These are phyloP conservation scores for Fraxinus americana DNA, from an alignment of 257 asterid genomes.

Conservation along the genomic window DNA sequence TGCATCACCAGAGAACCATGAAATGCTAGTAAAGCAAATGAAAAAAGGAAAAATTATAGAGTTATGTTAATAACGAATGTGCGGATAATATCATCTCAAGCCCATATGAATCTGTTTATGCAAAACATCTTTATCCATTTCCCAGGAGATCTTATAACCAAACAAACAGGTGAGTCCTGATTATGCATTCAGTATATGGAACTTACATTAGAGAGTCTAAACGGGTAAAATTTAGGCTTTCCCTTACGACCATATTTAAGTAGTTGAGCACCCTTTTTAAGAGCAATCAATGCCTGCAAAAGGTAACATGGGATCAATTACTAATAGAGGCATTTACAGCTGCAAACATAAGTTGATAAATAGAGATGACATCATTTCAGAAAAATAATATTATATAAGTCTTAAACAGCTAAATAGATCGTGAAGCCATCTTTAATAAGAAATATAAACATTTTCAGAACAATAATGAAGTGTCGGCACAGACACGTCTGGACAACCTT, in stretches of 20 bases:
- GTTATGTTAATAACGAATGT: slow-evolving; percentile 12
- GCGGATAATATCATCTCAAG: slow-evolving; percentile 4
- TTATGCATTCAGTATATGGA: slow-evolving; percentile 19
- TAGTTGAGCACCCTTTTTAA: slow-evolving; percentile 88
- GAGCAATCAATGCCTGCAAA: slow-evolving; percentile 72
- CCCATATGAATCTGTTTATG: background rate
- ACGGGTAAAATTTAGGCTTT: slow-evolving; percentile 85
- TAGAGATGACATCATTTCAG: background rate
- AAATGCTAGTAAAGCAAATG: background rate
- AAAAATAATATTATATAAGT: background rate
- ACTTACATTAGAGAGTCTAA: slow-evolving; percentile 84
- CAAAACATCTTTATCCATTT: background rate
- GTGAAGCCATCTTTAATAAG: background rate
- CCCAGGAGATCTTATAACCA: background rate
- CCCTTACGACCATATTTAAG: slow-evolving; percentile 95
- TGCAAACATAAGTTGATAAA: slow-evolving; percentile 3
- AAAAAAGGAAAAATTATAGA: background rate
- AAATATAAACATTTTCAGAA: slow-evolving; percentile 17
- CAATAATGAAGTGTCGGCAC: background rate
- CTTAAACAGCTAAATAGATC: slow-evolving; percentile 15
- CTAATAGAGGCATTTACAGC: background rate
- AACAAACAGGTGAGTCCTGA: slow-evolving; percentile 7
- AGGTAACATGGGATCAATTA: slow-evolving; percentile 20
- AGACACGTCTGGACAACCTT: slow-evolving; percentile 1
- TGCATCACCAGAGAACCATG: slow-evolving; percentile 13